Evolutionary conservation across 306 rosid species (phyloP).

Genomic region (Vigna reflexopilosa): DNA sequence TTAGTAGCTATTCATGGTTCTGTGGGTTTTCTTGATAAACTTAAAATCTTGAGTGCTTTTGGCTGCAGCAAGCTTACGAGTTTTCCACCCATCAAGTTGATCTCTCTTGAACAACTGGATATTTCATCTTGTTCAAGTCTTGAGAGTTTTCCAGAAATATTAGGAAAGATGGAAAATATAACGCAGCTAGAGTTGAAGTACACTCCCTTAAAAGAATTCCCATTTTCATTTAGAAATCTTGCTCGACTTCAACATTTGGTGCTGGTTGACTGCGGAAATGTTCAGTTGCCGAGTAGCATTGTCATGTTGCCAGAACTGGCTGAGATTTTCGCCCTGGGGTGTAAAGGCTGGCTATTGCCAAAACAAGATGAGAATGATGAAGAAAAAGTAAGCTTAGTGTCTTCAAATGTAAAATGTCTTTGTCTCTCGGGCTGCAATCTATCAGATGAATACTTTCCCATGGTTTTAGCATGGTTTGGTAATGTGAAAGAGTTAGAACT

Average conservation of each 20-base stretch:
- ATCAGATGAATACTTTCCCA: neutral
- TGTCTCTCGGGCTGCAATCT: conserved; percentile 2
- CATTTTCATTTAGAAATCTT: conserved; percentile 2
- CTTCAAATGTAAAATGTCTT: neutral
- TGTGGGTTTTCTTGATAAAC: neutral
- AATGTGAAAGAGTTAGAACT: neutral
- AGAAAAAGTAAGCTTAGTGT: neutral
- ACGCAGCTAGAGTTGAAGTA: neutral
- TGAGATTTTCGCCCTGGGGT: neutral
- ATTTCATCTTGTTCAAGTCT: neutral
- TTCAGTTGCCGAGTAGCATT: neutral
- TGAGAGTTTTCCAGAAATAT: neutral
- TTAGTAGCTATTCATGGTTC: neutral
- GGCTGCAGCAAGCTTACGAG: neutral
- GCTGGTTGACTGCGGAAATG: neutral
- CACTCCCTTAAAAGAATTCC: neutral
- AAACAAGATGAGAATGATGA: neutral
- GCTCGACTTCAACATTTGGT: neutral
- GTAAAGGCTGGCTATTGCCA: conserved; percentile 5
- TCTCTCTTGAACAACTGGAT: neutral
- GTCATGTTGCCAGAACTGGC: conserved; percentile 8
- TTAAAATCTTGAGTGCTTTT: neutral
- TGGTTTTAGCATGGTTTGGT: neutral
- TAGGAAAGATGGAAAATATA: neutral
- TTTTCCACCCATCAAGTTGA: neutral